These are phyloP conservation scores for Neurospora cerealis DNA, from an alignment of 495 filamentous ascomycete genomes.

Conservation along the genomic window DNA sequence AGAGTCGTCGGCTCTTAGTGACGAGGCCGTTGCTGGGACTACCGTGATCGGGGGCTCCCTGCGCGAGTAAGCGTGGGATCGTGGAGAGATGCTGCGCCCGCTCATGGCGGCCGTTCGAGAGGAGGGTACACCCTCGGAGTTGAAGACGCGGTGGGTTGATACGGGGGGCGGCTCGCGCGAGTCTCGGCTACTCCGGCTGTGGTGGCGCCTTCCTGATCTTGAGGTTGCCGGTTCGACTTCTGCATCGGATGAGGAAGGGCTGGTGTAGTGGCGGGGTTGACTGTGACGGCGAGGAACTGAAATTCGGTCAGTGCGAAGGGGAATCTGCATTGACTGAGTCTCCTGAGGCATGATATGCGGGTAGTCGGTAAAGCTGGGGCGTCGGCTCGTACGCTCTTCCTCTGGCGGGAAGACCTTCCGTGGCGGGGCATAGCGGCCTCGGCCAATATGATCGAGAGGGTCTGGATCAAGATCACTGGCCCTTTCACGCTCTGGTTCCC, in stretches of 20 bases:
- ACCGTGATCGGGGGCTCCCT: neutral
- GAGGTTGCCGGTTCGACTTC: neutral
- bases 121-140: slow-evolving; percentile 9
- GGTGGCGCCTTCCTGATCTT: slow-evolving; percentile 2
- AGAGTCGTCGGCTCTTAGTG: slow-evolving; percentile 6
- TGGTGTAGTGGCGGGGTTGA: slow-evolving; percentile 10
- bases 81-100: slow-evolving; percentile 6
- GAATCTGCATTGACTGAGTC: slow-evolving; percentile 10
- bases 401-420: slow-evolving; percentile 17
- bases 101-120: neutral
- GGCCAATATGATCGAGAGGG: slow-evolving; percentile 5
- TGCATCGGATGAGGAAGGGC: neutral
- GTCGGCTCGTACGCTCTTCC: slow-evolving; percentile 11
- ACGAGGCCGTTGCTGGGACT: neutral
- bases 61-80: slow-evolving; percentile 6
- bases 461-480: slow-evolving; percentile 17
- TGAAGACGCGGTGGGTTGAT: slow-evolving; percentile 14
- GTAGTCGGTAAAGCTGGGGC: slow-evolving; percentile 19
- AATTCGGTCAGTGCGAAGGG: slow-evolving; percentile 10
- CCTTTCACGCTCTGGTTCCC: slow-evolving; percentile 20
- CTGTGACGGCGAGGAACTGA: slow-evolving; percentile 16
- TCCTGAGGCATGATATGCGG: slow-evolving; percentile 9
- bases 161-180: slow-evolving; percentile 16
- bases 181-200: slow-evolving; percentile 13
- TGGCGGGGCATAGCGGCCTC: slow-evolving; percentile 13